Base-by-base conservation (phyloP, 495 filamentous ascomycete genomes). In the Talaromyces nanjingensis region DNA sequence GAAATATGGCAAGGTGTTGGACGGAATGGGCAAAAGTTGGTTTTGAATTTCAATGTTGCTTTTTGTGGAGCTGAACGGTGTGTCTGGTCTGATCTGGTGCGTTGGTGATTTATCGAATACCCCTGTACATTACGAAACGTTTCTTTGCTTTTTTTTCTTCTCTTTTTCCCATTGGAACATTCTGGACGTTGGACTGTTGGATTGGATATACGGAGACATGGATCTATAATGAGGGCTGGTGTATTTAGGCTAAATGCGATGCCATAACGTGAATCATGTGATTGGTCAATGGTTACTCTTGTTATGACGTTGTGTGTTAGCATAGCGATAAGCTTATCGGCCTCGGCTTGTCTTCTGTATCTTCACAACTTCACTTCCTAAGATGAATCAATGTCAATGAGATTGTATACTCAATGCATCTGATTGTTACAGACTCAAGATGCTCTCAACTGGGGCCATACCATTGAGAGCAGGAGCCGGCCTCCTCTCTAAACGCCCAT, bases 81-180 rank as follows among this genome's bases (percentile, higher is more conserved):
- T 9, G 9, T 54, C 7, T 56, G 18, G 22, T 56, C 53, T 24
- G 22, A 9, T 56, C 53, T 27, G 53, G 27, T 27, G 53, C 27
- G 53, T 29, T 56, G 53, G 20, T 29, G 53, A 56, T 56, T 56
- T 54, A 54, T 56, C 53, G 24, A 56, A 56, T 56, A 56, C 53
- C 53, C 53, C 53, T 56, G 53, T 56, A 56, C 53, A 29, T 29
- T 56, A 29, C 27, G 24, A 54, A 52, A 54, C 8, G 9, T n/a
- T 56, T 56, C 27, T 29, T 56, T 56, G 20, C 12, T 29, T 11
- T 14, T 29, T 54, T 56, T 31, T 16, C n/a, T 16, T 56, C 29
- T 56, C 11, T 29, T 52, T 22, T 22, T 22, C 8, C 4, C 8
- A 7, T 52, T 52, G n/a, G 29, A 31, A 31, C 29, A 4, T 52